These are phyloP conservation scores for Terana coerulea DNA, from an alignment of 768 basidiomycete genomes.

Conservation along the genomic window DNA sequence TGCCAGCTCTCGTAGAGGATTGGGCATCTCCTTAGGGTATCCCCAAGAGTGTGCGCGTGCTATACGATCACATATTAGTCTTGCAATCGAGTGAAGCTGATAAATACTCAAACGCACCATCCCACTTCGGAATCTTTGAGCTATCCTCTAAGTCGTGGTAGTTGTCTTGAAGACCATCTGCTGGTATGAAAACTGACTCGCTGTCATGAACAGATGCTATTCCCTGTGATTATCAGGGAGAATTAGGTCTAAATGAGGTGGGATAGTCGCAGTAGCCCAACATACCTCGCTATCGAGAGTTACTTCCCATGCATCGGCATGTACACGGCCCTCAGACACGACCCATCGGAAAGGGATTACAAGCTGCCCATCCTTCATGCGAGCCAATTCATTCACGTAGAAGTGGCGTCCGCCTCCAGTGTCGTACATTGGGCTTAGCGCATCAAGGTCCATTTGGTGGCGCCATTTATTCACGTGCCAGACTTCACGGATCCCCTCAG, in stretches of 20 bases:
- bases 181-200: too few relatives aligned
- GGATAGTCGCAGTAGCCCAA: neutral
- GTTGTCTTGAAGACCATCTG: neutral
- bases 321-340: neutral
- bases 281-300: neutral
- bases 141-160: neutral
- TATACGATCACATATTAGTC: neutral
- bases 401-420: conserved; percentile 8
- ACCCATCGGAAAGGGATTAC: conserved; percentile 20
- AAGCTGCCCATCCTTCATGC: conserved; percentile 1
- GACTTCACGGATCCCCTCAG: conserved; percentile 12
- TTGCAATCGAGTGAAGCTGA: neutral
- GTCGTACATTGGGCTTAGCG: conserved; percentile 14
- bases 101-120: conserved; percentile 8
- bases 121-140: neutral
- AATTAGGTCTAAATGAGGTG: neutral
- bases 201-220: neutral
- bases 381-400: conserved; percentile 17
- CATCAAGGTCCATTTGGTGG: neutral
- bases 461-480: conserved; percentile 15
- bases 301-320: conserved; percentile 6
- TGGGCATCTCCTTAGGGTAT: conserved; percentile 9
- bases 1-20: conserved; percentile 14
- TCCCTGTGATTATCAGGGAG: neutral
- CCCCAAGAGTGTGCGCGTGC: neutral